These are phyloP conservation scores for Dryadomyces quercus-mongolicae DNA, from an alignment of 2,329 filamentous ascomycete genomes.

Conservation along the genomic window DNA sequence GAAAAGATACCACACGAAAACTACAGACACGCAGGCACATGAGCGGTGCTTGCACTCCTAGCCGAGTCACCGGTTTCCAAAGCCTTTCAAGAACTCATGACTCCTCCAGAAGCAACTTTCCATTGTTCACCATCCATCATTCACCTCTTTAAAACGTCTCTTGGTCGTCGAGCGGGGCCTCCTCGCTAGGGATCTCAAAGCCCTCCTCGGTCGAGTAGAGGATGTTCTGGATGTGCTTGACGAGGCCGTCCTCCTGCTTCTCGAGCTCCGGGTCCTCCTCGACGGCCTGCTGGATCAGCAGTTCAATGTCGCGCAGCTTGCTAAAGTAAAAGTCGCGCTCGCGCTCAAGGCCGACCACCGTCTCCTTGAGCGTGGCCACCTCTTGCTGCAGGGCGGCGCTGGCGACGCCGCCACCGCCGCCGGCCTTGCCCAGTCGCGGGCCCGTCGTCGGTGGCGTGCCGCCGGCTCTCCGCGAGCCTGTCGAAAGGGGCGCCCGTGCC, in stretches of 20 bases:
- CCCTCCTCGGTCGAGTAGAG: slow-evolving; percentile 92
- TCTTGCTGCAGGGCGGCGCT: slow-evolving; percentile 69
- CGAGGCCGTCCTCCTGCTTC: slow-evolving; percentile 80
- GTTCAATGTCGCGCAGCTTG: slow-evolving; percentile 93
- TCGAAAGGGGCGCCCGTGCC: slow-evolving; percentile 35
- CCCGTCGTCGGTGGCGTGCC: slow-evolving; percentile 52
- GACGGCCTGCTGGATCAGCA: slow-evolving; percentile 84
- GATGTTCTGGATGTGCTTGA: slow-evolving; percentile 94
- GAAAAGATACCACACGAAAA: too few species aligned
- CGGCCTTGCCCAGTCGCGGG: slow-evolving; percentile 31
- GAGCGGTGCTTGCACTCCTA: too few species aligned
- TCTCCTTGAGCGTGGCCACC: slow-evolving; percentile 85
- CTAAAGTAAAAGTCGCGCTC: slow-evolving; percentile 99
- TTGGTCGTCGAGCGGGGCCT: slow-evolving; percentile 55
- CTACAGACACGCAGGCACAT: too few species aligned
- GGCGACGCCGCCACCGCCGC: slow-evolving; percentile 43
- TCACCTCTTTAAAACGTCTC: slow-evolving; percentile 53
- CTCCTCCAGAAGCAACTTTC: too few species aligned
- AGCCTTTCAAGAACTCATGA: too few species aligned
- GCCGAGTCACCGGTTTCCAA: too few species aligned
- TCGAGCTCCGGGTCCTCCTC: slow-evolving; percentile 88
- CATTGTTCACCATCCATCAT: too few species aligned
- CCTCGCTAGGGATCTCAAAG: slow-evolving; percentile 82
- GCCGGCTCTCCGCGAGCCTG: slow-evolving; percentile 34
- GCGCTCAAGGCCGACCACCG: slow-evolving; percentile 84